Evolutionary conservation across 148 eudicot species (phyloP).

Genomic region (Chenopodium album): DNA sequence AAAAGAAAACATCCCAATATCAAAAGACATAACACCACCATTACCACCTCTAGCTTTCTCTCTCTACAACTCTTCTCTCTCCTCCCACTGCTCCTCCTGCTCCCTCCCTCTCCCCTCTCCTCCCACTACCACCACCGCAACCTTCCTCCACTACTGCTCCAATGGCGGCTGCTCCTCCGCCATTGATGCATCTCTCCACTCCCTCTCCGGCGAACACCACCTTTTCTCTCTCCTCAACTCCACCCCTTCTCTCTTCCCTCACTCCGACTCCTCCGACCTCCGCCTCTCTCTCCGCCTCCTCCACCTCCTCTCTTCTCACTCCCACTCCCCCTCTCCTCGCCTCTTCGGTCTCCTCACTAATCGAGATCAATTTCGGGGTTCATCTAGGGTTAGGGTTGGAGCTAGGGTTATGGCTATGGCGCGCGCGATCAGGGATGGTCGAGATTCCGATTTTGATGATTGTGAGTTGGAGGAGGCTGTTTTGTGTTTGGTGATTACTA

Average conservation of each 20-base stretch:
- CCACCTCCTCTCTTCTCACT: slow-evolving; percentile 12
- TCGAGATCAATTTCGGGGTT: slow-evolving; percentile 20
- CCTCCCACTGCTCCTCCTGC: slow-evolving; percentile 21
- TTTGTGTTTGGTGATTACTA: slow-evolving; percentile 55
- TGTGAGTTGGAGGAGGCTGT: slow-evolving; percentile 47
- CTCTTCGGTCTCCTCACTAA: slow-evolving; percentile 48
- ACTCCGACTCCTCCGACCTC: slow-evolving; percentile 50
- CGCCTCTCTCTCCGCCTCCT: slow-evolving; percentile 71
- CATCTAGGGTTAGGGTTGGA: slow-evolving; percentile 38
- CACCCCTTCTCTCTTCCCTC: slow-evolving; percentile 21
- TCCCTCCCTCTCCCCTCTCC: slow-evolving; percentile 26
- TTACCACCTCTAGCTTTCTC: slow-evolving; percentile 53
- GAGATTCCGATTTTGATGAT: not conserved
- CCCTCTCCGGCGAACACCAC: slow-evolving; percentile 48
- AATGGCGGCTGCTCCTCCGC: slow-evolving; percentile 39
- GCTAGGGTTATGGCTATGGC: slow-evolving; percentile 43
- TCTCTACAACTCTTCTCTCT: slow-evolving; percentile 42
- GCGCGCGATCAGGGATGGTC: slow-evolving; percentile 39
- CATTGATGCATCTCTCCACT: slow-evolving; percentile 46
- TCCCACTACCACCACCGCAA: not conserved
- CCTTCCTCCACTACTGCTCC: slow-evolving; percentile 43
- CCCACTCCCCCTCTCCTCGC: not conserved
- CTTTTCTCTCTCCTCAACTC: slow-evolving; percentile 36
- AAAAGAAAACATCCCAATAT: slow-evolving; percentile 27
- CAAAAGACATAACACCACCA: slow-evolving; percentile 45